Base-by-base conservation (phyloP, 345 rosid genomes). In the Erysimum cheiranthoides region DNA sequence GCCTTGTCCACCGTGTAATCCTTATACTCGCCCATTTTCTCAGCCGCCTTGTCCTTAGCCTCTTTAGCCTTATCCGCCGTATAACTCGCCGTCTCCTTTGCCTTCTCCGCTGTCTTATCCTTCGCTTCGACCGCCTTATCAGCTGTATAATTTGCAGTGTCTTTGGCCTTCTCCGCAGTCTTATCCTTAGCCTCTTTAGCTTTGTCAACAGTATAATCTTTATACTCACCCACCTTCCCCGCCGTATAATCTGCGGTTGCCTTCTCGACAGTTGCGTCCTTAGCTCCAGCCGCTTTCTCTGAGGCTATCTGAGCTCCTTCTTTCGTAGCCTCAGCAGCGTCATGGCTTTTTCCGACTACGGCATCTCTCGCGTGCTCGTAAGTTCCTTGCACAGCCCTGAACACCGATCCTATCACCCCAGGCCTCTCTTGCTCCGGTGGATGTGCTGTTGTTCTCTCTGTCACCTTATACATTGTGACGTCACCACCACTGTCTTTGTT, bases 341-440 rank as follows among this genome's bases (percentile, higher is more conserved):
- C 45, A 2, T 57, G 16, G 17, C 17, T 74, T 77, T 87, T 89
- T 2, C 93, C 96, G 0, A 85, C 83, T 7, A 84, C 86, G 0
- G 84, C 91, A 1, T 84, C 93, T 62, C 82, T 90, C 0, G 88
- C 96, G 9, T 87, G 88, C 74, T 80, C 89, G 45, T 74, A 77
- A 0, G 91, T 89, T 36, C 78, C 90, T 5, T 82, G 80, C 13
- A 93, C 87, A 3, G 86, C 86, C 60, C 76, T 80, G 21, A 90
- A 51, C 62, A 93, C 82, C 0, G 88, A 85, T 7, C 88, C 95
- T 57, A 90, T 73, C 30, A 89, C 80, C 1, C 95, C 92, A 0
- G 85, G 88, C 40, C 78, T 83, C 39, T 84, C 74, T n/a, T 84
- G 81, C 43, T 84, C 83, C 5, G 65, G 85, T 0, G 60, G 77